Evolutionary conservation across 805 yeast species (phyloP).

Genomic region (Wickerhamiella musiphila): DNA sequence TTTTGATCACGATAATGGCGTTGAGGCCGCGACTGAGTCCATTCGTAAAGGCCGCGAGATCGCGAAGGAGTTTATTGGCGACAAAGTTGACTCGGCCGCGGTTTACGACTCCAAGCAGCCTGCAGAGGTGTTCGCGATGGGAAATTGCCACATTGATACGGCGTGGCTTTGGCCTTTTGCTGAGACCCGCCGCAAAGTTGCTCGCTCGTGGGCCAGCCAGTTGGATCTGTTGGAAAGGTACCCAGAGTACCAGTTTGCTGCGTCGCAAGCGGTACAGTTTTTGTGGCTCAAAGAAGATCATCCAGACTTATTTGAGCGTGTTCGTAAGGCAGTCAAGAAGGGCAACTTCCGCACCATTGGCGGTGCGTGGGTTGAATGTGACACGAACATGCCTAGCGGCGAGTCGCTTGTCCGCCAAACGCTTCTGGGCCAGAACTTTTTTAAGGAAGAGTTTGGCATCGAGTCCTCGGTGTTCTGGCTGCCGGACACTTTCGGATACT

Average conservation of each 20-base stretch:
- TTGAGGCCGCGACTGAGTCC: slow-evolving; percentile 30
- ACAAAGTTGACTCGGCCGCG: slow-evolving; percentile 39
- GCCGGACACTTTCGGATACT: slow-evolving; percentile 94
- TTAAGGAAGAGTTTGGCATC: slow-evolving; percentile 59
- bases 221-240: slow-evolving; percentile 65
- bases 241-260: slow-evolving; percentile 87
- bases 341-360: slow-evolving; percentile 82
- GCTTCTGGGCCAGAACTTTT: slow-evolving; percentile 76
- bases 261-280: slow-evolving; percentile 92
- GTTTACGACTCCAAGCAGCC: slow-evolving; percentile 28
- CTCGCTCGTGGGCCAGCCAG: slow-evolving; percentile 91
- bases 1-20: slow-evolving; percentile 53
- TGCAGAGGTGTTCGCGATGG: slow-evolving; percentile 52
- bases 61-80: slow-evolving; percentile 49
- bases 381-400: slow-evolving; percentile 89
- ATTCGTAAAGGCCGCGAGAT: slow-evolving; percentile 47
- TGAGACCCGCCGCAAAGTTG: slow-evolving; percentile 82
- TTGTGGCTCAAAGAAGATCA: slow-evolving; percentile 81
- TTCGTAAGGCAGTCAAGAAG: slow-evolving; percentile 43
- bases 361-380: slow-evolving; percentile 97
- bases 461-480: slow-evolving; percentile 75
- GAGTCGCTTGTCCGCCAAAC: slow-evolving; percentile 83
- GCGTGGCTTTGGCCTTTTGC: slow-evolving; percentile 99
- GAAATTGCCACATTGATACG: slow-evolving; percentile 93
- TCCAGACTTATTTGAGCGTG: slow-evolving; percentile 53